phyloP scores from a whole-genome alignment of 805 yeast genomes.

The Huiozyma sinensis region DNA sequence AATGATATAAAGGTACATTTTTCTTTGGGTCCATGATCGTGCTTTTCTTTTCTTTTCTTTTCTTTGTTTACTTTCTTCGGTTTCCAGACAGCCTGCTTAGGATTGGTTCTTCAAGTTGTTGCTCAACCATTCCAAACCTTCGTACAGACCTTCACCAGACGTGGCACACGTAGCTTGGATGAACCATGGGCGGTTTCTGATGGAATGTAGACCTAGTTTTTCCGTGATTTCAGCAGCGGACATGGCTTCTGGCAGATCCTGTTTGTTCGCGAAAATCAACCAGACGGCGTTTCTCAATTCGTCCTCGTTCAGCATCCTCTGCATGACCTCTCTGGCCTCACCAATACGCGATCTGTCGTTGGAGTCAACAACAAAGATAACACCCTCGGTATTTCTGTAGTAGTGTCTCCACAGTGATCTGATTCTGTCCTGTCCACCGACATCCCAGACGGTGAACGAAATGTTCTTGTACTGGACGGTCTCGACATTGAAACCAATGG shows the following conservation, averaged over 20 bases:
- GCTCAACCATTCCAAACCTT: conserved; percentile 95
- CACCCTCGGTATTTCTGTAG: conserved; percentile 97
- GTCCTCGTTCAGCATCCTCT: conserved; percentile 96
- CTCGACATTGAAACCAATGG: conserved; percentile 95
- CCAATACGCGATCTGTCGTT: conserved; percentile 96
- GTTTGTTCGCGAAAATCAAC: conserved; percentile 95
- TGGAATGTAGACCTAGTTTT: conserved; percentile 90
- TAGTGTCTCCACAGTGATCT: conserved; percentile 99
- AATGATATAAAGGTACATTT: not conserved
- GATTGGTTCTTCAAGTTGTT: conserved; percentile 73
- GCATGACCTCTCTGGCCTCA: conserved; percentile 97
- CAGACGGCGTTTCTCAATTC: conserved; percentile 94
- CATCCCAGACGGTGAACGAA: conserved; percentile 97
- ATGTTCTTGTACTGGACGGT: conserved; percentile 96
- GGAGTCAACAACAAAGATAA: conserved; percentile 94
- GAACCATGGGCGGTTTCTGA: conserved; percentile 99
- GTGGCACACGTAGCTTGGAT: conserved; percentile 99
- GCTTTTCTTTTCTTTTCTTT: not conserved
- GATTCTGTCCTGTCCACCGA: conserved; percentile 99
- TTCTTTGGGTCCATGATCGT: not conserved
- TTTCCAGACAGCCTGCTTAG: conserved; percentile 11
- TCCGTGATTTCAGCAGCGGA: conserved; percentile 97
- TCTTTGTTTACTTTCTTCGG: not conserved
- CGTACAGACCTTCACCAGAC: conserved; percentile 96
- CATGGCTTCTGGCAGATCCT: conserved; percentile 98